Percentiles rank a stretch among this genome's conserved stretches.
Evolutionary conservation across 2,329 filamentous ascomycete genomes (phyloP).

Genomic region (Aspergillus aculeatinus): DNA sequence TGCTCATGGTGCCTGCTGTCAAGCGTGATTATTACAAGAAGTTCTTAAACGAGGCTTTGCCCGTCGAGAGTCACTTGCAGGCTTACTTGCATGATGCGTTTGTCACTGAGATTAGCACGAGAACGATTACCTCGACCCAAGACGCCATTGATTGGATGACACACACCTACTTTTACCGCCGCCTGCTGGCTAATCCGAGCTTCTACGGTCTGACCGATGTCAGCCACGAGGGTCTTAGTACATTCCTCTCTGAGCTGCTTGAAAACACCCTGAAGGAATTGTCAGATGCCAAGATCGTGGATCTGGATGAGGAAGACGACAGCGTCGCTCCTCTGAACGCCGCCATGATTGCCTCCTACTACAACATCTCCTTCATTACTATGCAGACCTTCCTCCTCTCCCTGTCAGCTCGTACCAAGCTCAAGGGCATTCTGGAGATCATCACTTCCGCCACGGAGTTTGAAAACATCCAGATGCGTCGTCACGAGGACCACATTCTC

Average conservation of each 20-base stretch:
- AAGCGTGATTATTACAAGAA: conserved; percentile 99
- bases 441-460: conserved; percentile 96
- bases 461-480: conserved; percentile 87
- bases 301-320: conserved; percentile 92
- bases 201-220: conserved; percentile 90
- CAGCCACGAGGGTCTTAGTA: conserved; percentile 88
- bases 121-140: conserved; percentile 91
- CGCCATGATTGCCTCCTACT: conserved; percentile 97
- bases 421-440: conserved; percentile 96
- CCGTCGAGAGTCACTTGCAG: conserved; percentile 91
- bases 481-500: conserved; percentile 85
- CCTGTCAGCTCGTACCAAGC: conserved; percentile 80
- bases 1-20: conserved; percentile 93
- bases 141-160: conserved; percentile 98
- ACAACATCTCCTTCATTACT: conserved; percentile 98
- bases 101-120: conserved; percentile 93
- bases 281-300: conserved; percentile 89
- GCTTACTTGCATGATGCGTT: conserved; percentile 93
- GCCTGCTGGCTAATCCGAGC: conserved; percentile 90
- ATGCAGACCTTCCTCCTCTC: conserved; percentile 99
- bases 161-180: conserved; percentile 96
- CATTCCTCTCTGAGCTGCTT: conserved; percentile 89
- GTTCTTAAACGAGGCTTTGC: conserved; percentile 92
- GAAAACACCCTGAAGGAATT: conserved; percentile 90
- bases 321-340: conserved; percentile 86